These are phyloP conservation scores for Nakaseomyces bracarensis DNA, from an alignment of 1,139 yeast genomes.

Conservation along the genomic window DNA sequence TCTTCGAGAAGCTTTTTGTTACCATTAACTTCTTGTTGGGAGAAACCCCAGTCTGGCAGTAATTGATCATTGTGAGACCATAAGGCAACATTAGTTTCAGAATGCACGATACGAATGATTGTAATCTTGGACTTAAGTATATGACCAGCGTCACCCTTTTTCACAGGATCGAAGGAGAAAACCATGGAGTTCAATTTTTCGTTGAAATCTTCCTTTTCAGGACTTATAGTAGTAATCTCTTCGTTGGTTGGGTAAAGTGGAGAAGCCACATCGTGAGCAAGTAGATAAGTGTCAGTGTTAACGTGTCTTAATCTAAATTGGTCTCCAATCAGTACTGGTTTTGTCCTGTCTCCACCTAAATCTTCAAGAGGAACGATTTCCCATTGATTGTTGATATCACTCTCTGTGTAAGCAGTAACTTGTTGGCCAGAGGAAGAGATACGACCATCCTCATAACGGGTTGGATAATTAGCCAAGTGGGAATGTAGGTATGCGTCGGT, in stretches of 20 bases:
- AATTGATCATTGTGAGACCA: conserved; percentile 84
- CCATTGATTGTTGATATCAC: conserved; percentile 76
- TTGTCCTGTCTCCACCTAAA: conserved; percentile 37
- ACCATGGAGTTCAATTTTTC: conserved; percentile 63
- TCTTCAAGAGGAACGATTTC: conserved; percentile 63
- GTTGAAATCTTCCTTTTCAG: conserved; percentile 50
- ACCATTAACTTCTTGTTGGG: conserved; percentile 91
- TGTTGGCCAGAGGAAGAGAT: conserved; percentile 93
- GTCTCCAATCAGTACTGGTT: conserved; percentile 51
- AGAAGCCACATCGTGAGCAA: conserved; percentile 97
- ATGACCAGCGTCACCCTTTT: conserved; percentile 43
- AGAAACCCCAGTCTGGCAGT: conserved; percentile 91
- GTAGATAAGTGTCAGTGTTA: conserved; percentile 64
- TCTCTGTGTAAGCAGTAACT: conserved; percentile 61
- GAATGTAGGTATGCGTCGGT: conserved; percentile 78
- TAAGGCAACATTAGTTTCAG: conserved; percentile 83
- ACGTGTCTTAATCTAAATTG: conserved; percentile 74
- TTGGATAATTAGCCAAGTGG: conserved; percentile 64
- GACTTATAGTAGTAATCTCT: conserved; percentile 66
- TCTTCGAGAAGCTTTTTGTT: conserved; percentile 67
- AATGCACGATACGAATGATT: conserved; percentile 63
- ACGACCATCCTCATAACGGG: conserved; percentile 94
- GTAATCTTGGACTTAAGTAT: conserved; percentile 62
- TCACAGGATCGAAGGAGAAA: conserved; percentile 62
- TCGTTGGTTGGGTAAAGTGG: conserved; percentile 85